These are phyloP conservation scores for Acacia acuminata DNA, from an alignment of 306 rosid genomes.

Conservation along the genomic window DNA sequence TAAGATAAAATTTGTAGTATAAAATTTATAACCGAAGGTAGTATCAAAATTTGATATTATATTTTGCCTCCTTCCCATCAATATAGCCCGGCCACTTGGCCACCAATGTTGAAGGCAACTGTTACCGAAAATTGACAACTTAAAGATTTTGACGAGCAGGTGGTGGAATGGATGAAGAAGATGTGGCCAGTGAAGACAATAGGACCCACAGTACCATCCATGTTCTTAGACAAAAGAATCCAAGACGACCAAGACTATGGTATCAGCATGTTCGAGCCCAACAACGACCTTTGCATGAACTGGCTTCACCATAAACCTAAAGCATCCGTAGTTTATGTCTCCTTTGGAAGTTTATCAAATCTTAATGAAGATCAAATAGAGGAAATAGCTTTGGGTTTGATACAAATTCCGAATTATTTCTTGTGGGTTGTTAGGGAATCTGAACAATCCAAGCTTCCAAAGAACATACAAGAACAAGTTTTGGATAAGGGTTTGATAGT, in stretches of 20 bases:
- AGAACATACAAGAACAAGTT: no score
- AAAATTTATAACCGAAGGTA: no score
- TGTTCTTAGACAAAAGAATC: background rate
- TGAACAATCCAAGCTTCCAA: background rate
- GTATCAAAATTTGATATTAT: no score
- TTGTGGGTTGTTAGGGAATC: background rate
- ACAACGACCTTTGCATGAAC: background rate
- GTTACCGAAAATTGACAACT: background rate
- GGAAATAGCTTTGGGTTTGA: background rate
- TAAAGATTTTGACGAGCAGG: background rate
- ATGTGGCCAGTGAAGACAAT: background rate
- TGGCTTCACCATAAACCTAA: background rate
- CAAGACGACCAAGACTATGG: background rate
- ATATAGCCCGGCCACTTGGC: background rate
- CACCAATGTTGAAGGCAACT: background rate
- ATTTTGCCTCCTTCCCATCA: background rate
- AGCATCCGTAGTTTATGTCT: background rate
- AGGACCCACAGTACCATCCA: background rate
- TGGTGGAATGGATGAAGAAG: background rate
- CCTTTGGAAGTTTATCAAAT: background rate
- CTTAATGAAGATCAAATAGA: background rate
- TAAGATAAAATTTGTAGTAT: no score
- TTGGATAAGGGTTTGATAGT: background rate
- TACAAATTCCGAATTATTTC: background rate
- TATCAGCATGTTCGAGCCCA: background rate